Base-by-base conservation (phyloP, 495 filamentous ascomycete genomes). In the Penicillium manginii region DNA sequence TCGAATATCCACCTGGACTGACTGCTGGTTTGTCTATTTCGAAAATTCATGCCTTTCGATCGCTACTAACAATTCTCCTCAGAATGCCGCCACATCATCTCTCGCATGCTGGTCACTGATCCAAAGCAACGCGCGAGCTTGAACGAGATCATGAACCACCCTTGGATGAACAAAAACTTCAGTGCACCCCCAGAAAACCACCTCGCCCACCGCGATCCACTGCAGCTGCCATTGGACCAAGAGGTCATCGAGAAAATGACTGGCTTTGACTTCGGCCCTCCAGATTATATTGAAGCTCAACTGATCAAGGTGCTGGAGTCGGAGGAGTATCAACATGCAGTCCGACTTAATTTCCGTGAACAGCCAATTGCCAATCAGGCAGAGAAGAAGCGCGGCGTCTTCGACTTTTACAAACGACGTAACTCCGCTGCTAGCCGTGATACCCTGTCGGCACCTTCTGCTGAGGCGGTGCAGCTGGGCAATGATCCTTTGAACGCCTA, bases 91-190 rank as follows among this genome's bases (percentile, higher is more conserved):
- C 86, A 92, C 72, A 86, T 99, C 54, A 91, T 99, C 31, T 92
- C 91, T 3, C 83, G 92, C 54, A 99, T 99, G 94, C 82, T 99
- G 52, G 93, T 97, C 14, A 98, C 94, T 9, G 93, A 98, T 65
- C 96, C 96, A 21, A 87, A 80, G 69, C 86, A 96, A 65, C 84
- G 94, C 57, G 91, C 93, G 21, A 92, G 84, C 52, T 84, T 99
- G 66, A 77, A 83, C 49, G 94, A 99, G 73, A 96, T 99, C 62
- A 91, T 98, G 86, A 91, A 84, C 63, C 96, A 99, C 69, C 91
- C 94, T 4, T 99, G 94, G 94, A 92, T 98, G 82, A 89, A 88
- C 48, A 99, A 99, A 75, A 92, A 93, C 18, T 97, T 92, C 71
- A 86, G 79, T 60, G 81, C 80, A 4, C 86, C 92, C 37, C 93